Evolutionary conservation across 1,284 basidiomycete species (phyloP).

Genomic region (Malassezia dermatis): DNA sequence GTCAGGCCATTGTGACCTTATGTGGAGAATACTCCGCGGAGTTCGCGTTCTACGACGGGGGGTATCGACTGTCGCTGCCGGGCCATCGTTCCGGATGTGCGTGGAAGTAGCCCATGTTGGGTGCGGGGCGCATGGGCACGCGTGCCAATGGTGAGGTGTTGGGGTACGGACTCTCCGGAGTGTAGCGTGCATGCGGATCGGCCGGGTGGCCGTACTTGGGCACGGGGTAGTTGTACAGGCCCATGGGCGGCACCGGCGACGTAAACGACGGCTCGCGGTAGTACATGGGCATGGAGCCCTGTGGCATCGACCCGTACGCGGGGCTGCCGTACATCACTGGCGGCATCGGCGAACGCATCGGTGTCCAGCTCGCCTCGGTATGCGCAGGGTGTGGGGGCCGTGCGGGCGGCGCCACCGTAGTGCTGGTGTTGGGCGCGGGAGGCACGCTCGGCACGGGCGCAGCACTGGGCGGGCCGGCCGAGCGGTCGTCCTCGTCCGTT

Average conservation of each 20-base stretch:
- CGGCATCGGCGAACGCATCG: neutral
- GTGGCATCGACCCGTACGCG: neutral
- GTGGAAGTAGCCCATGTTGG: conserved; percentile 14
- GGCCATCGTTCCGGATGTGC: conserved; percentile 2
- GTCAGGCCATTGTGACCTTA: no score
- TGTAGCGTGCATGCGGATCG: neutral
- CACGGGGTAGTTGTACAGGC: conserved; percentile 4
- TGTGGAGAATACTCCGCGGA: neutral
- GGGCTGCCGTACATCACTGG: neutral
- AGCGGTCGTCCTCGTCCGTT: conserved; percentile 14
- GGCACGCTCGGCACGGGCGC: neutral
- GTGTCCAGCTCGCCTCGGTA: neutral
- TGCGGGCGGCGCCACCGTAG: neutral
- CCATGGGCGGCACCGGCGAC: conserved; percentile 1
- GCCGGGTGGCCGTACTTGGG: conserved; percentile 1
- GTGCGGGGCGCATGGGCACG: conserved; percentile 1
- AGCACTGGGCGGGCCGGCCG: neutral
- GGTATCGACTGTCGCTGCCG: neutral
- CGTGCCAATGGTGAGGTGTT: neutral
- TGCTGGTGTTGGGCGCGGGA: neutral
- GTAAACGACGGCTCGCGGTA: conserved; percentile 4
- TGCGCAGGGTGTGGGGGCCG: neutral
- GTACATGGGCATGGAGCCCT: neutral
- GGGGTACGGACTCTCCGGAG: neutral
- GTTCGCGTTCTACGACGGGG: neutral